A percentile compares a stretch with the other conserved stretches of the same genome.
These are phyloP conservation scores for barley (Hordeum vulgare) DNA, from an alignment of 176 grass and related monocot species.

Conservation along the genomic window DNA sequence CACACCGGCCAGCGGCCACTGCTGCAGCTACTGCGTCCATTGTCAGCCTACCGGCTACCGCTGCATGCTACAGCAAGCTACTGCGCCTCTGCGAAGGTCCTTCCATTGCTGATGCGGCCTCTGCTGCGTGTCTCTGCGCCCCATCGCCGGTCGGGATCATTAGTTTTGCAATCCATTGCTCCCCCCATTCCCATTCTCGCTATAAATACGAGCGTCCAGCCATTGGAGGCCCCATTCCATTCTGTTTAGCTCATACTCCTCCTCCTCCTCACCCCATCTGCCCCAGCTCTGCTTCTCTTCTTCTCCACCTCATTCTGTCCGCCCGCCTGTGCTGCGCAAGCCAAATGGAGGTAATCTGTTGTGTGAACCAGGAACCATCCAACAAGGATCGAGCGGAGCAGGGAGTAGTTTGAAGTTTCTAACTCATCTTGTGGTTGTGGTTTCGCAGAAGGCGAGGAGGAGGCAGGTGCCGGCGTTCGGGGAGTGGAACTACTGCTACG, in stretches of 20 bases:
- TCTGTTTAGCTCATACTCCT: not conserved
- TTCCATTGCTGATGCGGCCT: not conserved
- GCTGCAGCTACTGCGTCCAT: not conserved
- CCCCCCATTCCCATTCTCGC: not conserved
- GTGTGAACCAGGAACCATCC: not conserved
- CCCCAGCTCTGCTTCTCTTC: not conserved
- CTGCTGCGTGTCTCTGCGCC: not conserved
- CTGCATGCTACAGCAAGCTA: not conserved
- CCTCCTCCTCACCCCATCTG: too few relatives aligned
- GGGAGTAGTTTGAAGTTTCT: too few relatives aligned
- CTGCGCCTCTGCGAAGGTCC: not conserved
- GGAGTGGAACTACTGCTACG: conserved; percentile 39
- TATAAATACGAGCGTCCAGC: not conserved
- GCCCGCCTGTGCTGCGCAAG: not conserved
- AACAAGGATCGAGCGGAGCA: not conserved
- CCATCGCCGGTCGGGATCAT: not conserved
- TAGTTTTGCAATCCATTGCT: not conserved
- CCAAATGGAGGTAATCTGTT: not conserved
- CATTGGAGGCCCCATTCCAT: not conserved
- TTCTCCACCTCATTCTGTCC: not conserved
- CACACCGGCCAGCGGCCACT: too few relatives aligned
- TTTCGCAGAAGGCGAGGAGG: conserved; percentile 1
- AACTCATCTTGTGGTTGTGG: not conserved
- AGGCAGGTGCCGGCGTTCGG: conserved; percentile 34
- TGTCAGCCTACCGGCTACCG: not conserved